phyloP scores from a whole-genome alignment of 2,329 filamentous ascomycete species.

The Colletotrichum tanaceti region DNA sequence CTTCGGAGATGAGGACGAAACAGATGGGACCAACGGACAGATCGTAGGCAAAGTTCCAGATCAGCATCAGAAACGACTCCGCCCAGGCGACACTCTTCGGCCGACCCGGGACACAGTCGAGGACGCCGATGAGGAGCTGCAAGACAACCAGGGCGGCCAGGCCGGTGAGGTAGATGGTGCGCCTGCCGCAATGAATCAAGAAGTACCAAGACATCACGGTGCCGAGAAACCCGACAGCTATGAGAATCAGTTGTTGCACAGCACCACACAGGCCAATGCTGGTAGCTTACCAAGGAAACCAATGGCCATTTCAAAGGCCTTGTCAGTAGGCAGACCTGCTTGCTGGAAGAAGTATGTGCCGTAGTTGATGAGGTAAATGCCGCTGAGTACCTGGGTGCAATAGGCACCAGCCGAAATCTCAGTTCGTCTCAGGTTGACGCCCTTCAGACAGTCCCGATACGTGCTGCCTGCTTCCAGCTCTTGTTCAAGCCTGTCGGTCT shows the following conservation, averaged over 20 bases:
- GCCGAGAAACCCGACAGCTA: slow-evolving; percentile 58
- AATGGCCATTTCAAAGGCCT: slow-evolving; percentile 57
- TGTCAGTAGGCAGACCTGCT: slow-evolving; percentile 53
- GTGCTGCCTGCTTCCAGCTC: slow-evolving; percentile 60
- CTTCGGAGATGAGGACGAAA: slow-evolving; percentile 66
- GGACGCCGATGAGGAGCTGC: slow-evolving; percentile 56
- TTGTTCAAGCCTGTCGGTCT: slow-evolving; percentile 68
- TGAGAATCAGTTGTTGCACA: slow-evolving; percentile 46
- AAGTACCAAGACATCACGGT: slow-evolving; percentile 58
- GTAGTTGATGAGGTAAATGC: slow-evolving; percentile 73
- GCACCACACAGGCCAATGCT: slow-evolving; percentile 65
- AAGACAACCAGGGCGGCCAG: slow-evolving; percentile 53
- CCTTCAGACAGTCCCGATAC: slow-evolving; percentile 63
- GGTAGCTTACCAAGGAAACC: slow-evolving; percentile 54
- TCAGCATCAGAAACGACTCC: slow-evolving; percentile 61
- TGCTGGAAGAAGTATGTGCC: slow-evolving; percentile 66
- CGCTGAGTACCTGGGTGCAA: slow-evolving; percentile 72
- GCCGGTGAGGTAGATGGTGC: slow-evolving; percentile 56
- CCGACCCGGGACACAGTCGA: slow-evolving; percentile 58
- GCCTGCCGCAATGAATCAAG: slow-evolving; percentile 55
- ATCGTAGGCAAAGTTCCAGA: slow-evolving; percentile 53
- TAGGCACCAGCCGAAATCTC: slow-evolving; percentile 71
- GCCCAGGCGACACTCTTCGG: slow-evolving; percentile 57
- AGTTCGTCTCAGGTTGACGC: slow-evolving; percentile 62
- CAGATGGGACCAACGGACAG: slow-evolving; percentile 50